phyloP scores from a whole-genome alignment of 352 stramenopile genomes.

The Pythium myriotylum region DNA sequence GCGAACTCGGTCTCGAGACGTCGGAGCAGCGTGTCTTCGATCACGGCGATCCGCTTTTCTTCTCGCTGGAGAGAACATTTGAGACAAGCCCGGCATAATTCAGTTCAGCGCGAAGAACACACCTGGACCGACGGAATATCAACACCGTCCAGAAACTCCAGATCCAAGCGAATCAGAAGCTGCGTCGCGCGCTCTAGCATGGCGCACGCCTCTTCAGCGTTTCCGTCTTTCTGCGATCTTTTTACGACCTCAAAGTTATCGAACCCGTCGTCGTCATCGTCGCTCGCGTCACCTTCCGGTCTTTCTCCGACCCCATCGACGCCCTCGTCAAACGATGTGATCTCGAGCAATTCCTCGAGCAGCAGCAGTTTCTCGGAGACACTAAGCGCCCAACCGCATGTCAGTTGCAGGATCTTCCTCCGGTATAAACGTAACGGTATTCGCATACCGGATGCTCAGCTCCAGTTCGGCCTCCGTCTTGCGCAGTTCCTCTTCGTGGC shows the following conservation, averaged over 20 bases:
- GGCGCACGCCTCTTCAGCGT: constrained; percentile 58
- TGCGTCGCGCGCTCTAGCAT: constrained; percentile 75
- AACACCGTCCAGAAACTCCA: constrained; percentile 72
- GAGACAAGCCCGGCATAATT: not conserved
- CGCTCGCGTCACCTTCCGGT: constrained; percentile 12
- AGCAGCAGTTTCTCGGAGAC: constrained; percentile 80
- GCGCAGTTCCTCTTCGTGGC: constrained; percentile 44
- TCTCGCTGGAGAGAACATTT: constrained; percentile 38
- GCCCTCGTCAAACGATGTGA: constrained; percentile 34
- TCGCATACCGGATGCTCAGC: constrained; percentile 52
- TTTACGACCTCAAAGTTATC: constrained; percentile 75
- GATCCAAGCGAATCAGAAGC: constrained; percentile 74
- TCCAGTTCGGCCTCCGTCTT: constrained; percentile 53
- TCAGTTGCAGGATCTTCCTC: no score
- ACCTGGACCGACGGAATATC: constrained; percentile 77
- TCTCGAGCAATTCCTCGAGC: constrained; percentile 77
- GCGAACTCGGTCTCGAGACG: constrained; percentile 85
- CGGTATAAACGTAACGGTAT: not conserved
- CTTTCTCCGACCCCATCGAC: not conserved
- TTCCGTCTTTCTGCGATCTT: constrained; percentile 35
- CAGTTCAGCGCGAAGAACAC: not conserved
- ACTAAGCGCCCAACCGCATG: constrained; percentile 21
- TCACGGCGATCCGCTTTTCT: constrained; percentile 65
- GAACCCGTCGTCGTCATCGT: constrained; percentile 60
- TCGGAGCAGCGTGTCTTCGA: constrained; percentile 73